Base-by-base conservation (phyloP, 371 early-diverging fungal genomes). In the Choanephora cucurbitarum region DNA sequence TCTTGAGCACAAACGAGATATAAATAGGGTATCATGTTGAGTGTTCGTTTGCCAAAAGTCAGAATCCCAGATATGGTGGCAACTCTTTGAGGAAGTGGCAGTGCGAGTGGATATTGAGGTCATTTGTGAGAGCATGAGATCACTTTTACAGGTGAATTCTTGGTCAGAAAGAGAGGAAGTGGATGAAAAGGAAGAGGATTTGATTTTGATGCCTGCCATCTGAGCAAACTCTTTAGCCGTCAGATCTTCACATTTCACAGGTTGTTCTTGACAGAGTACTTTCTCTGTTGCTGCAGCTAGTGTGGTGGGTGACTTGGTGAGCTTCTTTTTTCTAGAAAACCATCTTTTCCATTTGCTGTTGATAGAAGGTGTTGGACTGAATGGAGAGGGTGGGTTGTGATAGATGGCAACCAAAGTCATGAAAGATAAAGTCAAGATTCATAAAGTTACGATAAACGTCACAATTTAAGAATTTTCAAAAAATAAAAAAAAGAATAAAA, bases 211-310 rank as follows among this genome's bases (percentile, higher is more conserved):
- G 0, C 77, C 77, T 22, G 77, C 62, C 58, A 69, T 57, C 32
- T 61, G 60, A 24, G 77, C 77, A 56, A 77, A 77, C 49, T 77
- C 73, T 44, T 69, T 77, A 5, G 73, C 73, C n/a, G 77, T 77
- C 10, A 77, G 67, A 47, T 77, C 73, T 55, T 73, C 73, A 19
- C 69, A 71, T 49, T 67, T 63, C 15, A 69, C 45, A 18, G 2
- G 41, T 33, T 17, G 34, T 53, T 56, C 32, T 32, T 66, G 70
- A 41, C 69, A 57, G 19, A 75, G 55, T 2, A 70, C 55, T 55
- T 77, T 77, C 54, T 77, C 77, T 9, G 73, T 73, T 9, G 73
- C 73, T 11, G 77, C 77, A 21, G 62, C 62, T 33, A 31, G 23
- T 21, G 60, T 52, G 1, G 61, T 58, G 9, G 60, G 66, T 44